These are phyloP conservation scores for Gossypium trilobum DNA, from an alignment of 441 rosid species.

Conservation along the genomic window DNA sequence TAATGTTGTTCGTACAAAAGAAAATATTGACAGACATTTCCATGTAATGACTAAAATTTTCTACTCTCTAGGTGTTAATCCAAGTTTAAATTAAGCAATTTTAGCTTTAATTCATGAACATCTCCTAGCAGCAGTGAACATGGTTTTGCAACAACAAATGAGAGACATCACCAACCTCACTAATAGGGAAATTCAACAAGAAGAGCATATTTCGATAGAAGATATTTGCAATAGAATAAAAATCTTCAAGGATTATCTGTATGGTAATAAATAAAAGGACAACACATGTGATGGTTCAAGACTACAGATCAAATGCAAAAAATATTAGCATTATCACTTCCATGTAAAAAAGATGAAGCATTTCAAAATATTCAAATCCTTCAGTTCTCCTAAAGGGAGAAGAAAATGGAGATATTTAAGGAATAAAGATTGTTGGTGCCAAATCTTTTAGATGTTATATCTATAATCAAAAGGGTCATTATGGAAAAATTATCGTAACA, in stretches of 20 bases:
- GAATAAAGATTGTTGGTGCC: neutral
- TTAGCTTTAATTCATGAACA: neutral
- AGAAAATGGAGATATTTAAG: neutral
- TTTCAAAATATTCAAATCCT: too few relatives aligned
- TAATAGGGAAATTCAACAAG: neutral
- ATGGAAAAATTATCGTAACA: neutral
- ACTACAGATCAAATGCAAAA: neutral
- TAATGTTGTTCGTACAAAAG: too few relatives aligned
- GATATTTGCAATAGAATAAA: neutral
- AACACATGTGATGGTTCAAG: neutral
- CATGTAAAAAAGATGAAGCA: too few relatives aligned
- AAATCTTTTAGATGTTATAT: too few relatives aligned
- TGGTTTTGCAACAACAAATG: neutral
- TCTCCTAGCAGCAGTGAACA: neutral
- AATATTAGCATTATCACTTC: too few relatives aligned
- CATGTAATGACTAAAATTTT: too few relatives aligned
- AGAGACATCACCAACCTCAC: neutral
- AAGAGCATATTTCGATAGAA: neutral
- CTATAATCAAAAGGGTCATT: neutral
- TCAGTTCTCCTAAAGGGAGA: too few relatives aligned
- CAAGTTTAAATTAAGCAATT: neutral
- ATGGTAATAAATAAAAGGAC: neutral
- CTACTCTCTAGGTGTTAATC: neutral
- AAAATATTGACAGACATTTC: too few relatives aligned
- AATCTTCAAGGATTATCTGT: neutral